Evolutionary conservation across 1,284 basidiomycete species (phyloP), one percentile per base, ranked within the genome.

Genomic region (Boletus sp.): DNA sequence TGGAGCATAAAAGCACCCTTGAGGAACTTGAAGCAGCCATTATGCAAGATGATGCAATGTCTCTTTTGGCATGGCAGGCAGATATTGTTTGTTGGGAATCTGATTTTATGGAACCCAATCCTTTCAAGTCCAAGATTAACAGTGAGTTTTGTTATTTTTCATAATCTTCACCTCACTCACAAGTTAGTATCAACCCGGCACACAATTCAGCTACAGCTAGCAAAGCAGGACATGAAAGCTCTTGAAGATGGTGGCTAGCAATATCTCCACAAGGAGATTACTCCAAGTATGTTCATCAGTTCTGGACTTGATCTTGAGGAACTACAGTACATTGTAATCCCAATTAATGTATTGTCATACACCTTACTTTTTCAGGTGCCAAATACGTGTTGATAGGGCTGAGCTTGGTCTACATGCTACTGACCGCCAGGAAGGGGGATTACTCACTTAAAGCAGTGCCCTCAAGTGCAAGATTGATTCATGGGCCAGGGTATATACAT

Each of bases 251-350:
- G 30, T 49, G 30, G 33, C 48, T n/a, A n/a, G n/a, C 31, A 51
- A 51, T 51, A 51, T 35, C 49, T 35, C 31, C 49, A 51, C 6
- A n/a, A n/a, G n/a, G n/a, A 51, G 49, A 31, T 51, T 51, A 51
- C 49, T 51, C 33, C 31, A 17, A 51, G 49, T 51, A 51, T 25
- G 21, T 51, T 51, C 49, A 51, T 51, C 23, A 51, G 49, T 51
- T 51, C 49, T 23, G 49, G n/a, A 33, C 49, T 51, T 14, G 13
- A 51, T 51, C 49, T 51, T 19, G 49, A 52, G 50, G 50, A 52
- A 52, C 21, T 21, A 52, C 50, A 52, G 50, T 52, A 7, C 14
- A 7, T 51, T 6, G 31, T 13, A 23, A 51, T 51, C 16, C 33
- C 48, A 50, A 33, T 35, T 35, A n/a, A 51, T 23, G n/a, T 35